phyloP scores from a whole-genome alignment of 345 rosid species.

The Erysimum cheiranthoides region DNA sequence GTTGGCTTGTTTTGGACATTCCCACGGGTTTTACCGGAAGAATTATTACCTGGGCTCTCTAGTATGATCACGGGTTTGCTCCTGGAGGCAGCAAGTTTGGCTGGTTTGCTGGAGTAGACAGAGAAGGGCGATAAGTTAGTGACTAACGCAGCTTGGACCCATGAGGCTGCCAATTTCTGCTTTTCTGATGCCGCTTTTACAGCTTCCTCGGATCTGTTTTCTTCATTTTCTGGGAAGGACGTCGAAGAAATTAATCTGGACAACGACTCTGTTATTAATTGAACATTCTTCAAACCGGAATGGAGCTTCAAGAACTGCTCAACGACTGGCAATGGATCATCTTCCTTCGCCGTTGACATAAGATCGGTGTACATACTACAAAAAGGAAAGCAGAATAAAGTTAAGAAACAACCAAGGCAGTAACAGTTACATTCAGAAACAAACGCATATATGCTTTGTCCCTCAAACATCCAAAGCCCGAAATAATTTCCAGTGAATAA shows the following conservation, averaged over 20 bases:
- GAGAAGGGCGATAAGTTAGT: slow-evolving; percentile 82
- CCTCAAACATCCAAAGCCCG: slow-evolving; percentile 3
- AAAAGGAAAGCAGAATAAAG: slow-evolving; percentile 25
- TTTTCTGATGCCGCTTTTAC: slow-evolving; percentile 62
- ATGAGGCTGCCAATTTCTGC: slow-evolving; percentile 69
- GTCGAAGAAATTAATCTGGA: slow-evolving; percentile 52
- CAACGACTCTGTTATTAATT: slow-evolving; percentile 62
- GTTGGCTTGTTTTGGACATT: slow-evolving; percentile 55
- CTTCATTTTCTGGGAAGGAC: slow-evolving; percentile 65
- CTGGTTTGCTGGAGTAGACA: slow-evolving; percentile 62
- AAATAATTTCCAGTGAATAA: background rate
- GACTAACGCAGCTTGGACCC: slow-evolving; percentile 93
- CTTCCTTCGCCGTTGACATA: slow-evolving; percentile 76
- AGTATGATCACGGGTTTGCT: slow-evolving; percentile 64
- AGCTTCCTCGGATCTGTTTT: slow-evolving; percentile 70
- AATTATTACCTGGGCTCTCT: slow-evolving; percentile 56
- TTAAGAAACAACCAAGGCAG: slow-evolving; percentile 9
- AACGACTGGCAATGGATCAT: slow-evolving; percentile 84
- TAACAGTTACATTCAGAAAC: slow-evolving; percentile 7
- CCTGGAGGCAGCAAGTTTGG: slow-evolving; percentile 40
- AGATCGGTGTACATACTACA: slow-evolving; percentile 80
- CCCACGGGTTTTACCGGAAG: slow-evolving; percentile 54
- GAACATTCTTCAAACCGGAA: slow-evolving; percentile 61
- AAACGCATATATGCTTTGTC: background rate
- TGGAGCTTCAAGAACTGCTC: slow-evolving; percentile 88